Percentiles rank a stretch among this genome's conserved stretches.
Conservation (phyloP, 371 early-diverging fungal genomes). For the Mucor circinelloides region DNA sequence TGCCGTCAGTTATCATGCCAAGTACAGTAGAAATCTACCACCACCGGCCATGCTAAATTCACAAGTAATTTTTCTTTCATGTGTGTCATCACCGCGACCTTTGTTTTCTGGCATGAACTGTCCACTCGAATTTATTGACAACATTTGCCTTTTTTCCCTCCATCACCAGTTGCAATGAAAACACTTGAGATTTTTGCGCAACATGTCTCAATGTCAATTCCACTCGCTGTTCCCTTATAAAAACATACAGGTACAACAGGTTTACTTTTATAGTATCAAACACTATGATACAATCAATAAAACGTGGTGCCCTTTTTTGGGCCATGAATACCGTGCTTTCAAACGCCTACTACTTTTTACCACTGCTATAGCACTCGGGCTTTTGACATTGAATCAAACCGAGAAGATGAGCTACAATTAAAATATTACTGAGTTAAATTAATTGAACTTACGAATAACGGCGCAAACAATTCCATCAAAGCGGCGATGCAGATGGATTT, state of each 20-base stretch:
- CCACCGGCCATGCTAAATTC: neutral
- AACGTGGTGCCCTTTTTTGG: neutral
- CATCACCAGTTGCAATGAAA: neutral
- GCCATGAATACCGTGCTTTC: neutral
- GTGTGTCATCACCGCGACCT: neutral
- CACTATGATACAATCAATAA: neutral
- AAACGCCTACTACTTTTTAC: neutral
- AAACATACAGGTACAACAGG: neutral
- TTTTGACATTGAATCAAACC: neutral
- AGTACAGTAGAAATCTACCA: neutral
- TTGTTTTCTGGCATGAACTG: no score
- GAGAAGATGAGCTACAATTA: neutral
- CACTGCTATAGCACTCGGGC: neutral
- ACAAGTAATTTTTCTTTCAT: no score
- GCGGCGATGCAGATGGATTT: neutral
- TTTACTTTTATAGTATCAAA: neutral
- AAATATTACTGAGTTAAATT: neutral
- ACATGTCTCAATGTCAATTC: neutral
- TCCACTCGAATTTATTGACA: neutral
- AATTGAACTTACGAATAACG: neutral
- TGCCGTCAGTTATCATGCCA: neutral
- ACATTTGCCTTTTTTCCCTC: neutral
- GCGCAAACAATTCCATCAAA: neutral
- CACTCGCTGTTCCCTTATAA: neutral
- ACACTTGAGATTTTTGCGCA: neutral